phyloP scores from a whole-genome alignment of 2,329 filamentous ascomycete genomes.

The Scleromitrula shiraiana region DNA sequence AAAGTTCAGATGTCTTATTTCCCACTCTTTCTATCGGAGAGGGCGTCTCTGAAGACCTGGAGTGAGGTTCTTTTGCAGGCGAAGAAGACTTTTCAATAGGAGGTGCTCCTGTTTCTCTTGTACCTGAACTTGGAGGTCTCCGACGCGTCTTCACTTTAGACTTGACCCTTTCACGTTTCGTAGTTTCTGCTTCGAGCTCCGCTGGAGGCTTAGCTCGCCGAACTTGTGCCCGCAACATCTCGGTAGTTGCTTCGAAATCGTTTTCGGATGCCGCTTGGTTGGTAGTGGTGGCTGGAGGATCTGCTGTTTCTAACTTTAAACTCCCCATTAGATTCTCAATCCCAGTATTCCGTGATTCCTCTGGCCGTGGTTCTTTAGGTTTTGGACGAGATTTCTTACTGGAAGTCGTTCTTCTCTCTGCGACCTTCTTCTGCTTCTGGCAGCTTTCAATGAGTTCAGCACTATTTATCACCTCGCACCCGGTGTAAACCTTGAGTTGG shows the following conservation, averaged over 20 bases:
- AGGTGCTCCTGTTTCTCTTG: not conserved
- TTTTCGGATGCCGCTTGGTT: constrained; percentile 11
- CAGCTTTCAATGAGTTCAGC: constrained; percentile 20
- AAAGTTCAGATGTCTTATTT: constrained; percentile 7
- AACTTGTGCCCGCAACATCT: constrained; percentile 13
- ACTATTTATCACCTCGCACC: constrained; percentile 27
- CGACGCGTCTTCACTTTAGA: constrained; percentile 26
- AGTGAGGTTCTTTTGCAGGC: not conserved
- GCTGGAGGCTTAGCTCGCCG: constrained; percentile 8
- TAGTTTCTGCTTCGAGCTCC: constrained; percentile 10
- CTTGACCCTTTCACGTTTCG: constrained; percentile 24
- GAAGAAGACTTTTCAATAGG: not conserved
- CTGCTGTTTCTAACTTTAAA: constrained; percentile 19
- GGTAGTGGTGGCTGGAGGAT: not conserved
- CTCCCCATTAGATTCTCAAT: constrained; percentile 26
- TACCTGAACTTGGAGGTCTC: constrained; percentile 18
- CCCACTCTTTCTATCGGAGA: constrained; percentile 13
- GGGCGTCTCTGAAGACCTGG: not conserved
- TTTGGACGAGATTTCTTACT: constrained; percentile 14
- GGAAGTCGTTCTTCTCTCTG: constrained; percentile 12
- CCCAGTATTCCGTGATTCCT: constrained; percentile 10
- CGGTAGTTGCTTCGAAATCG: constrained; percentile 7
- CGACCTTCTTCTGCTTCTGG: constrained; percentile 18
- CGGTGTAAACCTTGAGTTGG: constrained; percentile 25
- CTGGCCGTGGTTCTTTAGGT: constrained; percentile 8